Percentiles rank a stretch among this genome's conserved stretches.
Evolutionary conservation across 108 stramenopile genomes (phyloP).

Genomic region (Schizochytrium sp.): DNA sequence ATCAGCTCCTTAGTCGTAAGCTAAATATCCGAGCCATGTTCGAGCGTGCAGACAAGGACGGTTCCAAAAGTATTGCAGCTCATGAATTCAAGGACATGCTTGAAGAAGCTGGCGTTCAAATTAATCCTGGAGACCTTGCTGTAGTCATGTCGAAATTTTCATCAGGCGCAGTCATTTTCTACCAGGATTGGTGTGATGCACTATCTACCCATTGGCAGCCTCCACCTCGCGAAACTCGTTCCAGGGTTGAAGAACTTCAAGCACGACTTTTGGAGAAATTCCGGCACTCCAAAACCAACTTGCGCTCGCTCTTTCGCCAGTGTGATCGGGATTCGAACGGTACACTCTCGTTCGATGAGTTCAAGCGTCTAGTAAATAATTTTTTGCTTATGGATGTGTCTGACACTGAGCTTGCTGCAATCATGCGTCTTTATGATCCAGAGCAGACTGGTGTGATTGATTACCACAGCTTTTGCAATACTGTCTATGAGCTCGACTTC

Average conservation of each 20-base stretch:
- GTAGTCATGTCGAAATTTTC: constrained; percentile 53
- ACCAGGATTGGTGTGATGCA: constrained; percentile 55
- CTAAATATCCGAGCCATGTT: constrained; percentile 45
- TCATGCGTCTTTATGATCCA: constrained; percentile 50
- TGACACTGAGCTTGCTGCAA: constrained; percentile 42
- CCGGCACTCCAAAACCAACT: constrained; percentile 10
- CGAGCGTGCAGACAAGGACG: constrained; percentile 56
- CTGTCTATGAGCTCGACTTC: constrained; percentile 49
- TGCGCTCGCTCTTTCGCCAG: constrained; percentile 49
- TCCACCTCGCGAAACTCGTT: not conserved
- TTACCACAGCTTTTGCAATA: constrained; percentile 45
- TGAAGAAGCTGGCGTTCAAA: constrained; percentile 27
- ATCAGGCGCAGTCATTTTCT: not conserved
- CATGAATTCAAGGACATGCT: constrained; percentile 49
- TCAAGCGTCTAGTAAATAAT: constrained; percentile 15
- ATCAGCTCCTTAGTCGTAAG: constrained; percentile 41
- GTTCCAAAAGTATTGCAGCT: constrained; percentile 2
- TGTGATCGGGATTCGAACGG: constrained; percentile 58
- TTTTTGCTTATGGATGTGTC: constrained; percentile 55
- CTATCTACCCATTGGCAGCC: constrained; percentile 21
- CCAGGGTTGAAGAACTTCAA: constrained; percentile 40
- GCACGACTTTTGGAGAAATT: constrained; percentile 49
- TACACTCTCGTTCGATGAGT: constrained; percentile 45
- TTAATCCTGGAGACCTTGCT: not conserved
- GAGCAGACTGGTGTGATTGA: constrained; percentile 44